Base-by-base conservation (phyloP, 2,329 filamentous ascomycete genomes). In the Arthrobotrys iridis region DNA sequence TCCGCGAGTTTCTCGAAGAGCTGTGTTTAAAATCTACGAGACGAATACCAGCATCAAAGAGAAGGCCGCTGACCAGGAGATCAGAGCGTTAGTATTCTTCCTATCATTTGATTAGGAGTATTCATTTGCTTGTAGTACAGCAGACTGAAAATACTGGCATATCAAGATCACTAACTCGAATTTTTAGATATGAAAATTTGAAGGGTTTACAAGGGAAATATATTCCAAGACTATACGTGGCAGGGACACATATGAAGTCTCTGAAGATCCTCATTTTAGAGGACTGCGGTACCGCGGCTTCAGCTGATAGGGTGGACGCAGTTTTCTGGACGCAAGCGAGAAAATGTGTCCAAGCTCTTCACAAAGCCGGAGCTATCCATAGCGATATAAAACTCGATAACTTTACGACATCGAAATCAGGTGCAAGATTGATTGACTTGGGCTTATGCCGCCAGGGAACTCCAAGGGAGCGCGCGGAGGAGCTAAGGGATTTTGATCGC, bases 1-100 rank as follows among this genome's bases (percentile, higher is more conserved):
- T 6, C 7, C 7, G 1, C 18, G 6, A 13, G 26, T 20, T 5
- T 30, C 11, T 22, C 13, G 11, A 13, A 60, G 10, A 15, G 55
- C 35, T 5, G 15, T 70, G 18, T 45, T 70, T 8, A 62, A 62
- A 35, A 18, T 70, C 15, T 62, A 70, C 10, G 55, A 62, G 24
- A 60, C 37, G 5, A 70, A 35, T 18, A 62, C 55, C 2, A 2
- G 1, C 7, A 10, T 28, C 4, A 62, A 62, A 15, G n/a, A 22
- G 13, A 18, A 55, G 8, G 26, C 20, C 1, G 62, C 48, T 4
- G 26, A 62, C 18, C 10, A 18, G 13, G 65, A 70, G 26, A 70
- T 70, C 30, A 11, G 24, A 55, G 35, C 33, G 55, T 70, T 24
- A 60, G 55, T 33, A n/a, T n/a, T n/a, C n/a, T n/a, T n/a, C n/a